Base-by-base conservation (phyloP, 176 grass and related monocot genomes). In the Rhynchospora tenuis region DNA sequence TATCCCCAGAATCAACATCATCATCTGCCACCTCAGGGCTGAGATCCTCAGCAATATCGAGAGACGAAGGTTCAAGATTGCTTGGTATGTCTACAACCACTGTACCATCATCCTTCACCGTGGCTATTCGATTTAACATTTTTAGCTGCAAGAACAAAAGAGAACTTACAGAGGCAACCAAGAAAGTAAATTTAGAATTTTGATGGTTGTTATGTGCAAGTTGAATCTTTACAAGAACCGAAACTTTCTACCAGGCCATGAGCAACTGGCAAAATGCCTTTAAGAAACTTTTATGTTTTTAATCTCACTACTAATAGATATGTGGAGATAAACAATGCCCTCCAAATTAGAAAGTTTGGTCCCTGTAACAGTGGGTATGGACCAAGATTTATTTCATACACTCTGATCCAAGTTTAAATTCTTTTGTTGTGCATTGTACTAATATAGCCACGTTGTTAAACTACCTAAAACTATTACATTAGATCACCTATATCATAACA, bases 61-160 rank as follows among this genome's bases (percentile, higher is more conserved):
- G 83, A 61, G 88, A 88, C 43, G 83, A 47, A 74, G 81, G 54
- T 85, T 89, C 69, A 56, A 87, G 75, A 82, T 87, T 90, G 52
- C 78, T 86, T 15, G 93, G 90, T 33, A 96, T 86, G 87, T 96
- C 85, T 19, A 96, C 90, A 62, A 89, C 67, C 68, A 96, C 85
- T 33, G 90, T 96, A 78, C 93, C 93, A 85, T 96, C 93, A 89
- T 89, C 88, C 85, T 89, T 92, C 28, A 96, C 83, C 52, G 90
- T 96, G 64, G 90, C 90, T 86, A 92, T 89, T 89, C 66, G 88
- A 73, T 90, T 91, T 56, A 96, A 83, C 89, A 96, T 84, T 90
- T 89, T 96, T 42, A 92, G 59, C 93, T 96, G 86, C 63, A 60
- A 64, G 23, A 20, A 27, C 47, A 19, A 62, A 22, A 60, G 64